Evolutionary conservation across 306 rosid species (phyloP), one percentile per base, ranked within the genome.

Genomic region (Biancaea sappan): DNA sequence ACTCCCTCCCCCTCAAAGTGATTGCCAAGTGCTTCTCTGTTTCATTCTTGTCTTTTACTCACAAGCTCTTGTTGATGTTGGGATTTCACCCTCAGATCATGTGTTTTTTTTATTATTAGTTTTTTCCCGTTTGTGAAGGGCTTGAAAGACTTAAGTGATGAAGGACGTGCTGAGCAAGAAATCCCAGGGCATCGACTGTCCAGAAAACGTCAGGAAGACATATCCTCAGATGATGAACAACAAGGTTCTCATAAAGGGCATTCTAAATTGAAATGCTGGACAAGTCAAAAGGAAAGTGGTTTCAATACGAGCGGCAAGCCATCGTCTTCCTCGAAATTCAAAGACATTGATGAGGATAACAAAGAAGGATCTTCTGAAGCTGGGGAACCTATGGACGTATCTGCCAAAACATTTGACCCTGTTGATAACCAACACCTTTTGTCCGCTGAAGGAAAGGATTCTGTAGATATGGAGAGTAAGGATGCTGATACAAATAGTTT

Each of bases 231-330:
- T 18, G 96, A 89, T 34, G 98, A 91, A 74, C 96, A 79, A 75
- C 86, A 74, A 56, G 94, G 88, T 82, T 84, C 86, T 70, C 80
- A 61, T 34, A 83, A 87, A 80, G 98, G 98, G 66, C 92, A 92
- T 47, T 88, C 97, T 69, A 94, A 94, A 73, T 83, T 94, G 83
- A 97, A 94, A 79, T 96, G 98, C 41, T 94, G 98, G 98, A 91
- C 97, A 34, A 94, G 98, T 77, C 94, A 91, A 65, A 80, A 83
- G 75, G 96, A 89, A 84, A 86, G 89, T 75, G 97, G 91, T 83
- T 91, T 84, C 68, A 69, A 70, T 57, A 58, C 84, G 71, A 77
- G 74, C 65, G 79, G 62, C 79, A 94, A 90, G 87, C 80, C 93
- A 21, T 81, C 88, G 4, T 84, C 91, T 52, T 75, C 88, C 63